These are phyloP conservation scores for Nemania sp. DNA, from an alignment of 2,329 filamentous ascomycete species.

Conservation along the genomic window DNA sequence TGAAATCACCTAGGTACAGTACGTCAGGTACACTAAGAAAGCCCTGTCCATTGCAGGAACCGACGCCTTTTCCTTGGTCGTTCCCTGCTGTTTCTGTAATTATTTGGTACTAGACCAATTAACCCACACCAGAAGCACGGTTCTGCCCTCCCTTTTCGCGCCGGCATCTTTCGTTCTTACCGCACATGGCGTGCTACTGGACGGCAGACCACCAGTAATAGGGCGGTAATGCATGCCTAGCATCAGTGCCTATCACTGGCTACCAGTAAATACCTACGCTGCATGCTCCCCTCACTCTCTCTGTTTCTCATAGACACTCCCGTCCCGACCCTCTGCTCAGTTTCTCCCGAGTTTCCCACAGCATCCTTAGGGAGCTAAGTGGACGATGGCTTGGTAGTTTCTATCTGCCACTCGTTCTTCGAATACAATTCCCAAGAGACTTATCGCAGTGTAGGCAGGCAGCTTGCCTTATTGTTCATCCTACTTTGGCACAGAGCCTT, in stretches of 20 bases:
- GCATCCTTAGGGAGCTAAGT: slow-evolving; percentile 22
- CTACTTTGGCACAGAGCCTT: slow-evolving; percentile 17
- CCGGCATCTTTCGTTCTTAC: slow-evolving; percentile 1
- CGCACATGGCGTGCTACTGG: background rate
- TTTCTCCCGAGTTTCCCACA: slow-evolving; percentile 3
- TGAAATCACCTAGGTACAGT: background rate
- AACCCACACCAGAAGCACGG: background rate
- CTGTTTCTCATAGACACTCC: slow-evolving; percentile 6
- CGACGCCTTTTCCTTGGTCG: background rate
- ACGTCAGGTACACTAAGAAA: background rate
- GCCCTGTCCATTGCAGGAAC: slow-evolving; percentile 6
- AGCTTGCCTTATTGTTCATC: slow-evolving; percentile 13
- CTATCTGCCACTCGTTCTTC: slow-evolving; percentile 14
- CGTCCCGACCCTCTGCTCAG: slow-evolving; percentile 3
- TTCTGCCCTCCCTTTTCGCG: background rate
- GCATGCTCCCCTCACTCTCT: slow-evolving; percentile 6
- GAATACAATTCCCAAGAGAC: slow-evolving; percentile 15
- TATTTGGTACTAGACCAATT: background rate
- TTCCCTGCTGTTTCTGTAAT: background rate
- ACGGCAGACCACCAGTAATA: background rate
- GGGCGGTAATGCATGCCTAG: background rate
- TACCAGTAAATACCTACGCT: background rate
- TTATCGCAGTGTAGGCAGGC: slow-evolving; percentile 11
- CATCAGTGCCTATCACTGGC: background rate
- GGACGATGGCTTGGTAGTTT: slow-evolving; percentile 13